Evolutionary conservation across 768 basidiomycete species (phyloP).

Genomic region (Lactarius quietus): DNA sequence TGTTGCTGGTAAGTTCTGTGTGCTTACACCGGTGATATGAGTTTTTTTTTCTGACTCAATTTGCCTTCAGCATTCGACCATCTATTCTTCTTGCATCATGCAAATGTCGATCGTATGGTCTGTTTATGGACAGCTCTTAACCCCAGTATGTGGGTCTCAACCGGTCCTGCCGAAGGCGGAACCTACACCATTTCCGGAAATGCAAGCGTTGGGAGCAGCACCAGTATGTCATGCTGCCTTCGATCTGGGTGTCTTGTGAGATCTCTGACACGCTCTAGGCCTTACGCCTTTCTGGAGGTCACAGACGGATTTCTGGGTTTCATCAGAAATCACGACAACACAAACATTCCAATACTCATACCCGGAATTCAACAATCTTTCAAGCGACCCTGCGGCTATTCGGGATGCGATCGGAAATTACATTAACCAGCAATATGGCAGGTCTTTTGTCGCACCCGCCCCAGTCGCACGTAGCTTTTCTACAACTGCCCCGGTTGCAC

Average conservation of each 20-base stretch:
- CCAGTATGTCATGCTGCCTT: constrained; percentile 12
- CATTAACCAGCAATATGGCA: constrained; percentile 40
- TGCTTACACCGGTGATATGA: constrained; percentile 37
- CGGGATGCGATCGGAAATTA: constrained; percentile 33
- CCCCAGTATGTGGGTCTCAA: constrained; percentile 39
- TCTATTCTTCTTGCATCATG: constrained; percentile 53
- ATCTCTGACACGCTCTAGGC: constrained; percentile 29
- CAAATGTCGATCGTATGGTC: constrained; percentile 51
- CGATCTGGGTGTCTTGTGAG: neutral
- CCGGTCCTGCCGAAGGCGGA: constrained; percentile 23
- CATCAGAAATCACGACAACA: constrained; percentile 33
- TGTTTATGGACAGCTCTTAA: constrained; percentile 50
- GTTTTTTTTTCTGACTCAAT: constrained; percentile 25
- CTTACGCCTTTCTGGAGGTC: constrained; percentile 48
- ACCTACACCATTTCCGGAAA: constrained; percentile 18
- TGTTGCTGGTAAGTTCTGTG: constrained; percentile 38
- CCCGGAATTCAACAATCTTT: constrained; percentile 46
- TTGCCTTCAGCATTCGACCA: constrained; percentile 46
- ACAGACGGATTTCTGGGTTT: constrained; percentile 39
- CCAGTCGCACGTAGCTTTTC: no score
- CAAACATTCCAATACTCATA: constrained; percentile 43
- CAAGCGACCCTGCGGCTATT: constrained; percentile 32
- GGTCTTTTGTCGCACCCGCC: no score
- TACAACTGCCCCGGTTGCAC: no score
- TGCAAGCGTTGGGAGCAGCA: constrained; percentile 3